Conservation (phyloP, 106 monocot species). For the Chionographis japonica region DNA sequence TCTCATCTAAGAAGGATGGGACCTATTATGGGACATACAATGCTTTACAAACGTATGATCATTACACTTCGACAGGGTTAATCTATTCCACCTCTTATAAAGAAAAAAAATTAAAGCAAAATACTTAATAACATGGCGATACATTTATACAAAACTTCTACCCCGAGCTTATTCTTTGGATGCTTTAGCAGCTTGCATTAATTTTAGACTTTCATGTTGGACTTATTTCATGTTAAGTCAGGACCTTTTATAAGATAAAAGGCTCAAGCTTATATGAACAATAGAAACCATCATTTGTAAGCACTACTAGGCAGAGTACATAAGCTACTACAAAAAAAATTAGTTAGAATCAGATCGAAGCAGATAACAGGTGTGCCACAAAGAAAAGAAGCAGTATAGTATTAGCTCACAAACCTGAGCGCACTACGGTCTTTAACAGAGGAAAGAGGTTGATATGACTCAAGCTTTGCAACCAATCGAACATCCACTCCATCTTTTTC, state of each 20-base stretch:
- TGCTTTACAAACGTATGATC: constrained; percentile 8
- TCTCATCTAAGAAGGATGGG: no score
- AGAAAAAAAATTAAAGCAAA: constrained; percentile 6
- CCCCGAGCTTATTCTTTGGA: no score
- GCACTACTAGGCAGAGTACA: no score
- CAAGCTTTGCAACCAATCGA: constrained; percentile 34
- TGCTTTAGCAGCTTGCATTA: no score
- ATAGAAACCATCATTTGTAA: no score
- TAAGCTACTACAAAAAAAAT: no score
- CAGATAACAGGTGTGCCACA: neutral
- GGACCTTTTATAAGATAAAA: no score
- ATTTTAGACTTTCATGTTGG: no score
- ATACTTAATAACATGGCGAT: constrained; percentile 4
- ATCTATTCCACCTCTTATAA: constrained; percentile 10
- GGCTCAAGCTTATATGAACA: no score
- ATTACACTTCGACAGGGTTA: constrained; percentile 10
- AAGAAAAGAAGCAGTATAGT: no score
- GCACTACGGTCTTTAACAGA: constrained; percentile 45
- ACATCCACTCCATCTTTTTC: constrained; percentile 30
- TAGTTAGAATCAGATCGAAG: neutral
- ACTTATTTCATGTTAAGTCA: no score
- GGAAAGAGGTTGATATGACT: constrained; percentile 39
- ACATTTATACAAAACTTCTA: neutral
- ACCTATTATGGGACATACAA: constrained; percentile 8
- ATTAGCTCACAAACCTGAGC: constrained; percentile 17